Evolutionary conservation across 108 stramenopile genomes (phyloP).

Genomic region (Chaetoceros muelleri): DNA sequence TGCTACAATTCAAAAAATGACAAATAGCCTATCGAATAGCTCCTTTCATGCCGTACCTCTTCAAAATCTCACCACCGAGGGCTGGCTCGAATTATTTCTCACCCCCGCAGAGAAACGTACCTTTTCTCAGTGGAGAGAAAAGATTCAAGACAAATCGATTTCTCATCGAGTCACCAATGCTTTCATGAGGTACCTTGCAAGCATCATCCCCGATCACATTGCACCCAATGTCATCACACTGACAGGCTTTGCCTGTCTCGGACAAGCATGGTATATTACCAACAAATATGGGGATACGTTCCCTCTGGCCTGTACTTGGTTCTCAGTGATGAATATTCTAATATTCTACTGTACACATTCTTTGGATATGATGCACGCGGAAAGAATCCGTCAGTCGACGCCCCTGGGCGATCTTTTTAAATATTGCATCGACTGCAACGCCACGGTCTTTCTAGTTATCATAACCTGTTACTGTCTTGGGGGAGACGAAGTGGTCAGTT

Average conservation of each 20-base stretch:
- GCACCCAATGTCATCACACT: constrained; percentile 79
- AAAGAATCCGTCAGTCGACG: constrained; percentile 73
- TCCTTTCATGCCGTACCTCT: neutral
- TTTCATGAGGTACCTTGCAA: constrained; percentile 45
- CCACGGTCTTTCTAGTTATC: constrained; percentile 72
- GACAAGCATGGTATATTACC: constrained; percentile 79
- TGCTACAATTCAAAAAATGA: no score
- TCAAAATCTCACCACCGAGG: constrained; percentile 41
- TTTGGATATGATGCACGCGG: constrained; percentile 58
- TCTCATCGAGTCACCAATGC: constrained; percentile 41
- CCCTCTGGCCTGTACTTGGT: constrained; percentile 65
- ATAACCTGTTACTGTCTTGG: constrained; percentile 73
- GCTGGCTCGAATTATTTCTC: constrained; percentile 82
- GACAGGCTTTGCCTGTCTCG: constrained; percentile 51
- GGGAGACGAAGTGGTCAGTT: constrained; percentile 47
- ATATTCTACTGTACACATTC: constrained; percentile 64
- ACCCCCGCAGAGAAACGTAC: constrained; percentile 74
- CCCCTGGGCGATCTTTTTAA: constrained; percentile 83
- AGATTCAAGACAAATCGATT: constrained; percentile 60
- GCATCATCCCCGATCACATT: constrained; percentile 54
- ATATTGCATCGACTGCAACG: constrained; percentile 68
- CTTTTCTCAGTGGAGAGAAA: constrained; percentile 73
- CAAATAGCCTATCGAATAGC: neutral
- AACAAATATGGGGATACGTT: constrained; percentile 52
- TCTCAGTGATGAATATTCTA: constrained; percentile 60